phyloP scores from a whole-genome alignment of 805 yeast species.

The Brettanomyces sp. region DNA sequence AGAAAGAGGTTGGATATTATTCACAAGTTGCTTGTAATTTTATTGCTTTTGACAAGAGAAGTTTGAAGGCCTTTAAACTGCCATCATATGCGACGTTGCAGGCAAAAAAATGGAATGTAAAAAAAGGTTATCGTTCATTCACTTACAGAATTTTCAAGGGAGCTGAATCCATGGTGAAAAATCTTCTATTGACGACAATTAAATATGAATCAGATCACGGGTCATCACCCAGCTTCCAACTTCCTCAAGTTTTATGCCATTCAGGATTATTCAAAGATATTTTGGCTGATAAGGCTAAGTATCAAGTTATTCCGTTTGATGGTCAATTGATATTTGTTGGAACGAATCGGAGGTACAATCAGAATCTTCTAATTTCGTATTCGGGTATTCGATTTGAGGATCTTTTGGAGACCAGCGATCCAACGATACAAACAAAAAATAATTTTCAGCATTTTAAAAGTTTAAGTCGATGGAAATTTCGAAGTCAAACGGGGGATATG shows the following conservation, averaged over 20 bases:
- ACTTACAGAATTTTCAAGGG: neutral
- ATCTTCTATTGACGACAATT: neutral
- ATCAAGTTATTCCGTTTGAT: neutral
- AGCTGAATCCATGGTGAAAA: neutral
- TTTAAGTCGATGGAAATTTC: neutral
- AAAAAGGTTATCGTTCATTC: neutral
- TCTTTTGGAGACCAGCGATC: neutral
- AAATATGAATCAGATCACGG: neutral
- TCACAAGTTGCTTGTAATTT: neutral
- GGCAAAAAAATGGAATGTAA: neutral
- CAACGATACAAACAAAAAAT: neutral
- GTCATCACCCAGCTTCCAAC: no score
- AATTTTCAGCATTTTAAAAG: slow-evolving; percentile 1
- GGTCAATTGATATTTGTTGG: slow-evolving; percentile 1
- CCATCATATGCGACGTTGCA: neutral
- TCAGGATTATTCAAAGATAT: slow-evolving; percentile 1
- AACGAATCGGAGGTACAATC: neutral
- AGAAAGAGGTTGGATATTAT: slow-evolving; percentile 1
- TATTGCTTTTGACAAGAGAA: neutral
- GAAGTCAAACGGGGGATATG: neutral
- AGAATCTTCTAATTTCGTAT: neutral
- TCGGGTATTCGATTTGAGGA: slow-evolving; percentile 2
- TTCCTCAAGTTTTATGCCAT: slow-evolving; percentile 1
- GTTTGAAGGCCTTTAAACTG: neutral
- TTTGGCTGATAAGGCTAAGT: neutral